Conservation (phyloP, 345 rosid genomes). For the Arabis alpina region DNA sequence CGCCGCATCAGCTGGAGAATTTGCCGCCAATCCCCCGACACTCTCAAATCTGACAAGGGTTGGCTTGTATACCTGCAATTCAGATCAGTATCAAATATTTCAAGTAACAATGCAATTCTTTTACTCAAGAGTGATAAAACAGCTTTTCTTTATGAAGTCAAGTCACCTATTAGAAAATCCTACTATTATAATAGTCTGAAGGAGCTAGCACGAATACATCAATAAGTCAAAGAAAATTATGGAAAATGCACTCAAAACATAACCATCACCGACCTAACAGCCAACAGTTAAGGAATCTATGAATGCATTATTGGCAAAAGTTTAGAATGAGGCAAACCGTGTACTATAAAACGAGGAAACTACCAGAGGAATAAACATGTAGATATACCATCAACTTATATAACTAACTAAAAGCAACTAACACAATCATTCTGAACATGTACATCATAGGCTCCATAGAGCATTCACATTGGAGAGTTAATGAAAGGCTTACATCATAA, state of each 20-base stretch:
- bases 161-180: slow-evolving; percentile 24
- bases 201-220: background rate
- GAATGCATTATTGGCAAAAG: slow-evolving; percentile 7
- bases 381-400: background rate
- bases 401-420: slow-evolving; percentile 9
- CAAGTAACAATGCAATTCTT: background rate
- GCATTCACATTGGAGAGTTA: slow-evolving; percentile 16
- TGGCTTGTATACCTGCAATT: slow-evolving; percentile 82
- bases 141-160: background rate
- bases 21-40: slow-evolving; percentile 75
- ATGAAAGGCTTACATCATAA: slow-evolving; percentile 70
- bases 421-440: slow-evolving; percentile 19
- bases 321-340: background rate
- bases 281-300: slow-evolving; percentile 6
- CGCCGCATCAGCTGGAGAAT: slow-evolving; percentile 75
- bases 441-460: slow-evolving; percentile 8
- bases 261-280: slow-evolving; percentile 10
- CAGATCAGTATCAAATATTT: slow-evolving; percentile 28
- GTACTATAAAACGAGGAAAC: slow-evolving; percentile 3
- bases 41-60: slow-evolving; percentile 65
- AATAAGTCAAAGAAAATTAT: background rate
- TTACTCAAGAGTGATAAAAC: slow-evolving; percentile 11
- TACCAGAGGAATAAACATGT: background rate
- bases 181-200: slow-evolving; percentile 6
- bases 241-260: slow-evolving; percentile 1